Percentiles rank a stretch among this genome's conserved stretches.
phyloP scores from a whole-genome alignment of 495 filamentous ascomycete genomes.

The Achaetomiella virescens region DNA sequence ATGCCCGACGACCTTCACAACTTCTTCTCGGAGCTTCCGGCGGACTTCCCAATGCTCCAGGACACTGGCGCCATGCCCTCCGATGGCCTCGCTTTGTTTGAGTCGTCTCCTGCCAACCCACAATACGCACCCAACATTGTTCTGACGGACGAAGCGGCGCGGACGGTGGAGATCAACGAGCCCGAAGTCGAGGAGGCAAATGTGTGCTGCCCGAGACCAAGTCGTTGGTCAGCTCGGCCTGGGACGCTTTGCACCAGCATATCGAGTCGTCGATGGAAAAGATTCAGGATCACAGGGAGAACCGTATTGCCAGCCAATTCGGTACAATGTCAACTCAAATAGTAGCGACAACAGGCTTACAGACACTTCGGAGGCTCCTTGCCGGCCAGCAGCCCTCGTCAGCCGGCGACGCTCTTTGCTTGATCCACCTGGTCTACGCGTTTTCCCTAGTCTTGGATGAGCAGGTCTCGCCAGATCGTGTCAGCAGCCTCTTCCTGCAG shows the following conservation, averaged over 20 bases:
- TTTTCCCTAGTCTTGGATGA: conserved; percentile 39
- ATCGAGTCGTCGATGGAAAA: conserved; percentile 35
- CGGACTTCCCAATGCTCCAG: conserved; percentile 20
- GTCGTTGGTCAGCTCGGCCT: conserved; percentile 34
- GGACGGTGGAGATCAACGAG: conserved; percentile 11
- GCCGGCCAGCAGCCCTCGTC: conserved; percentile 26
- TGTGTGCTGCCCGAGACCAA: conserved; percentile 30
- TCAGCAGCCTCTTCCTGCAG: conserved; percentile 35
- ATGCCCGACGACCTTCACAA: conserved; percentile 16
- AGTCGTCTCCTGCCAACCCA: conserved; percentile 21
- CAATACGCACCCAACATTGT: conserved; percentile 30
- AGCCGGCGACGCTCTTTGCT: conserved; percentile 36
- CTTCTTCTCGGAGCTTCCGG: conserved; percentile 35
- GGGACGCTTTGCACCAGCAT: conserved; percentile 39
- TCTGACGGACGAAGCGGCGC: conserved; percentile 20
- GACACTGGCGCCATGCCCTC: conserved; percentile 11
- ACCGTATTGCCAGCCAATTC: conserved; percentile 34
- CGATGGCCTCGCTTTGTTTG: conserved; percentile 27
- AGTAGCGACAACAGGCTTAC: conserved; percentile 34
- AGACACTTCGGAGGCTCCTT: conserved; percentile 29
- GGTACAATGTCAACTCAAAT: conserved; percentile 29
- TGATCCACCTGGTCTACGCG: conserved; percentile 41
- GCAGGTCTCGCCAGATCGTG: conserved; percentile 21
- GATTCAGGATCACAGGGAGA: conserved; percentile 30
- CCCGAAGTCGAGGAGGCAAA: conserved; percentile 15